Conservation (phyloP, 2,329 filamentous ascomycete species). For the Botrytis fragariae region DNA sequence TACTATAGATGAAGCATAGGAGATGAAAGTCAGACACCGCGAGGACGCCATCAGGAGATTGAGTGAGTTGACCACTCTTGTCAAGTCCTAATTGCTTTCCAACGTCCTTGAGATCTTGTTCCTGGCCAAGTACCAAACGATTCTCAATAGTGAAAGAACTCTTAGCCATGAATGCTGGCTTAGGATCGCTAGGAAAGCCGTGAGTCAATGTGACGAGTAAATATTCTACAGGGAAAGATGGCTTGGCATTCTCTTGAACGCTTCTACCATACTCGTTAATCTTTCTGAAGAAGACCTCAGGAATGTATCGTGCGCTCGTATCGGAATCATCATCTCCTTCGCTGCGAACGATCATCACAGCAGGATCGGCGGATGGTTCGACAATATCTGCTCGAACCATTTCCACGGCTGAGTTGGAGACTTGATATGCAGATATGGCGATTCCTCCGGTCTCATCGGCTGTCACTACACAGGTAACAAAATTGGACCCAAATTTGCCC, state of each 20-base stretch:
- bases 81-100: slow-evolving; percentile 65
- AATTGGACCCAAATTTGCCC: slow-evolving; percentile 90
- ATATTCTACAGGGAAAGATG: slow-evolving; percentile 94
- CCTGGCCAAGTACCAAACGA: slow-evolving; percentile 79
- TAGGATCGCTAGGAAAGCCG: slow-evolving; percentile 81
- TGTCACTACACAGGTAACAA: slow-evolving; percentile 94
- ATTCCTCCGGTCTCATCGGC: slow-evolving; percentile 89
- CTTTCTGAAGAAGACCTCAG: slow-evolving; percentile 92
- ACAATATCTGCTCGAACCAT: slow-evolving; percentile 96
- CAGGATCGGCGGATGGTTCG: slow-evolving; percentile 90
- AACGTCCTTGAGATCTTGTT: slow-evolving; percentile 71
- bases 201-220: slow-evolving; percentile 94
- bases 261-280: slow-evolving; percentile 97
- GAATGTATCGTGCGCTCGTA: slow-evolving; percentile 81
- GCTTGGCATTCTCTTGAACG: slow-evolving; percentile 96
- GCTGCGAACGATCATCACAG: slow-evolving; percentile 88
- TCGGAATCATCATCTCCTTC: slow-evolving; percentile 74
- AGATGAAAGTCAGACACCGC: slow-evolving; percentile 92
- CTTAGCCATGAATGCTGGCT: slow-evolving; percentile 68
- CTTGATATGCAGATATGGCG: slow-evolving; percentile 86
- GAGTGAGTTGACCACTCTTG: slow-evolving; percentile 52
- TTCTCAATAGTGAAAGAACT: slow-evolving; percentile 85
- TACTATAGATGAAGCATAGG: slow-evolving; percentile 77
- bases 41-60: slow-evolving; percentile 59
- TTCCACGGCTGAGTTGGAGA: slow-evolving; percentile 91